phyloP scores from a whole-genome alignment of 345 rosid genomes.

The Hibiscus tridactylites region DNA sequence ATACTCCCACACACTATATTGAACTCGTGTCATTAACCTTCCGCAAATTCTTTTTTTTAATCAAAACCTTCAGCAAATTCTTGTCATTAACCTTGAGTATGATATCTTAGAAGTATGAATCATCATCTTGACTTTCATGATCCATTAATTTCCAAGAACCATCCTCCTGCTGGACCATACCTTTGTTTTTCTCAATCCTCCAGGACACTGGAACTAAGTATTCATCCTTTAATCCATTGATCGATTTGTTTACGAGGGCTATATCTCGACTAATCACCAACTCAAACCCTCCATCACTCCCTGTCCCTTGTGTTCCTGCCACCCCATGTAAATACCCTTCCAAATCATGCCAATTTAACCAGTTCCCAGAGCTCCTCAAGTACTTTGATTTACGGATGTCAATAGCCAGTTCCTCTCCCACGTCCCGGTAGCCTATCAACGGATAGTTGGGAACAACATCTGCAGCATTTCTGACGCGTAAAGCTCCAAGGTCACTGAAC shows the following conservation, averaged over 20 bases:
- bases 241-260: slow-evolving; percentile 46
- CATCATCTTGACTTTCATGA: slow-evolving; percentile 37
- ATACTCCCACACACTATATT: no score
- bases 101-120: slow-evolving; percentile 3
- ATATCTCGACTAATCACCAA: slow-evolving; percentile 53
- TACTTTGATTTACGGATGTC: slow-evolving; percentile 51
- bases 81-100: no score
- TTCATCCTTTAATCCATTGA: slow-evolving; percentile 47
- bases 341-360: slow-evolving; percentile 40
- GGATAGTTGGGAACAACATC: slow-evolving; percentile 72
- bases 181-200: slow-evolving; percentile 51
- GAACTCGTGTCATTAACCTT: no score
- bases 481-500: slow-evolving; percentile 37
- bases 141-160: slow-evolving; percentile 78
- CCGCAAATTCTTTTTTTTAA: no score
- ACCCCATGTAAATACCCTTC: slow-evolving; percentile 72
- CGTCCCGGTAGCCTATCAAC: slow-evolving; percentile 44
- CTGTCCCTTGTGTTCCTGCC: slow-evolving; percentile 69
- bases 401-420: slow-evolving; percentile 56
- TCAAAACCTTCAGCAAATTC: no score
- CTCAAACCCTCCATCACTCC: slow-evolving; percentile 41
- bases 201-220: slow-evolving; percentile 49
- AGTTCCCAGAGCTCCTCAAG: slow-evolving; percentile 47
- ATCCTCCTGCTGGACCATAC: slow-evolving; percentile 61
- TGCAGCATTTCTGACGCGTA: slow-evolving; percentile 36